Conservation (phyloP, 805 yeast species). For the Candida wancherniae region DNA sequence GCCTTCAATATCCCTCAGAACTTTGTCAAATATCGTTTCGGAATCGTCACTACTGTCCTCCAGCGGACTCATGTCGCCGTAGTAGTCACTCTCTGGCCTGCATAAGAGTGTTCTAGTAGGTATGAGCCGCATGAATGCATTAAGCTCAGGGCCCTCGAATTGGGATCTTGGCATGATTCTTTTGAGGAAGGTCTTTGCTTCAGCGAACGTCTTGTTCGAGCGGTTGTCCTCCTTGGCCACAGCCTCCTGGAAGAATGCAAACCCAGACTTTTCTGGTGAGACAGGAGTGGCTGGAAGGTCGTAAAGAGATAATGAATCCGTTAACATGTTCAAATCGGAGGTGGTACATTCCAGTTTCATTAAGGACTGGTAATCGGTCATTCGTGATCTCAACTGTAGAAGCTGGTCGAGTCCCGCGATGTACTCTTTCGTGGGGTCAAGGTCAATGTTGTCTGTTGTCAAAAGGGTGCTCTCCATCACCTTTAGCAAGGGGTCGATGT, state of each 20-base stretch:
- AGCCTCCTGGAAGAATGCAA: slow-evolving; percentile 5
- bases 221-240: slow-evolving; percentile 11
- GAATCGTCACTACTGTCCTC: slow-evolving; percentile 22
- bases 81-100: slow-evolving; percentile 18
- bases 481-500: slow-evolving; percentile 6
- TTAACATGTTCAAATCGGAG: slow-evolving; percentile 6
- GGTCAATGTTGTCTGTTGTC: slow-evolving; percentile 1
- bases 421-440: slow-evolving; percentile 3
- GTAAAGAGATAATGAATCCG: slow-evolving; percentile 4
- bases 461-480: slow-evolving; percentile 2
- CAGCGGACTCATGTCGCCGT: slow-evolving; percentile 9
- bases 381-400: slow-evolving; percentile 2
- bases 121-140: slow-evolving; percentile 11
- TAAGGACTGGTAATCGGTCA: slow-evolving; percentile 1
- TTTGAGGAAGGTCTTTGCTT: slow-evolving; percentile 10
- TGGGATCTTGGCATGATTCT: slow-evolving; percentile 2
- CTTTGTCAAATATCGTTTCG: slow-evolving; percentile 20
- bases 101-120: slow-evolving; percentile 11
- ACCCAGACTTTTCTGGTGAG: slow-evolving; percentile 11
- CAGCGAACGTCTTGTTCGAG: slow-evolving; percentile 13
- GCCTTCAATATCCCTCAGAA: slow-evolving; percentile 19
- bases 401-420: slow-evolving; percentile 8
- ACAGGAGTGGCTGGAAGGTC: slow-evolving; percentile 9
- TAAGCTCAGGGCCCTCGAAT: slow-evolving; percentile 5
- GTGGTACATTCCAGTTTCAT: slow-evolving; percentile 7